Evolutionary conservation across 495 filamentous ascomycete species (phyloP), one percentile per base, ranked within the genome.

Genomic region (Schizothecium vesticola): DNA sequence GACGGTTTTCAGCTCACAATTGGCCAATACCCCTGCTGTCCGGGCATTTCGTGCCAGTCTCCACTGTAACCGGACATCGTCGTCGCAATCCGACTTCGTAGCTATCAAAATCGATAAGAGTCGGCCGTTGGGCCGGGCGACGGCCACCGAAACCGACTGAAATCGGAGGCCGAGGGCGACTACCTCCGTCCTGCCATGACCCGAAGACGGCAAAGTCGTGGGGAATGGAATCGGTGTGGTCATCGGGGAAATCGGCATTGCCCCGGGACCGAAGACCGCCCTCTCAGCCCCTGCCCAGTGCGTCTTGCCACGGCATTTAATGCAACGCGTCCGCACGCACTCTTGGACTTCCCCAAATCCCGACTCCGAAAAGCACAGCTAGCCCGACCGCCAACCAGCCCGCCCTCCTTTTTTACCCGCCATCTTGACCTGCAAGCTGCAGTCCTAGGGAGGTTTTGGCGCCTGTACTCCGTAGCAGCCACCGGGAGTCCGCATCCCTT

Each of bases 331-430:
- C 58, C 24, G 59, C 56, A 36, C 60, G 56, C 56, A 36, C 61
- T 56, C 19, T 75, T 71, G 75, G 75, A 77, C 75, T 77, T 77
- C 75, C 75, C 75, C 75, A 72, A 75, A 63, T 51, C 22, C 68
- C 25, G 67, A 67, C 70, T 75, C 73, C 75, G 75, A 69, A 67
- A 59, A 43, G 6, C 36, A 43, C 36, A 43, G 36, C 36, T 43
- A 16, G 36, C 36, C 36, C 36, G 36, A 33, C 31, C 31, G 12
- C 31, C 31, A 43, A 16, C 36, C 36, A 16, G 55, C 60, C 57
- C 55, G 64, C 24, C 57, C 56, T 59, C 36, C 33, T 58, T 57
- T 66, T 73, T 75, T 71, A 29, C 71, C 69, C 66, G 29, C 29
- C 31, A 19, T 36, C 56, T 29, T 23, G 26, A 24, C 29, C 25